Base-by-base conservation (phyloP, 2,329 filamentous ascomycete species). In the Hymenoscyphus albidus region DNA sequence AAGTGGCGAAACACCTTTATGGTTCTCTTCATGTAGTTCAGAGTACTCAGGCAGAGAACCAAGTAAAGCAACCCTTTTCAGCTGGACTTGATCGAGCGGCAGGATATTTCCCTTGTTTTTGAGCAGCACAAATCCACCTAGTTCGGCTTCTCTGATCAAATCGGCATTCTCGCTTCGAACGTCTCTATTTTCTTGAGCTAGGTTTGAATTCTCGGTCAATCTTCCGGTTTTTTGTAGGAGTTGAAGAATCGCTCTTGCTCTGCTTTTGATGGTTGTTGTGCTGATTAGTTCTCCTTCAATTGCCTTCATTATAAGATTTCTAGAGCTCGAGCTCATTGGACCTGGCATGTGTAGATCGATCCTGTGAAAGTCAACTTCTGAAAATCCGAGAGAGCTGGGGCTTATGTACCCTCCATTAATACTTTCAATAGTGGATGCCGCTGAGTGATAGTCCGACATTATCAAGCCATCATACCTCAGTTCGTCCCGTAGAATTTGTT, bases 11-110 rank as follows among this genome's bases (percentile, higher is more conserved):
- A 35, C 10, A 0, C 83, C 81, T 1, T 87, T 87, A 3, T 85
- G 88, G 32, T 87, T 87, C 65, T 87, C 87, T 31, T 87, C 87
- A 69, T 86, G 81, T 65, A 83, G 83, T 1, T 80, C 81, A 0
- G 81, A 77, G 38, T 80, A 72, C 72, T 82, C 83, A n/a, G 82
- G 82, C 63, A 84, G 2, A 0, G 63, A 84, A 0, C 83, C 83
- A 35, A 85, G 78, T 35, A 85, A 74, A 35, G 84, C 78, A 0
- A 82, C 83, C 75, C 77, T 61, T 32, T 48, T 22, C n/a, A 55
- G 14, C 56, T 42, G 39, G 2, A 27, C 44, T 54, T 27, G 56
- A 32, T 63, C 63, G 9, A 84, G 70, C 1, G 86, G 86, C 1
- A 89, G 76, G 2, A 83, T 75, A 22, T 77, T 76, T 16, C 79